These are phyloP conservation scores for Xylariaceae sp. DNA, from an alignment of 2,329 filamentous ascomycete genomes.

Conservation along the genomic window DNA sequence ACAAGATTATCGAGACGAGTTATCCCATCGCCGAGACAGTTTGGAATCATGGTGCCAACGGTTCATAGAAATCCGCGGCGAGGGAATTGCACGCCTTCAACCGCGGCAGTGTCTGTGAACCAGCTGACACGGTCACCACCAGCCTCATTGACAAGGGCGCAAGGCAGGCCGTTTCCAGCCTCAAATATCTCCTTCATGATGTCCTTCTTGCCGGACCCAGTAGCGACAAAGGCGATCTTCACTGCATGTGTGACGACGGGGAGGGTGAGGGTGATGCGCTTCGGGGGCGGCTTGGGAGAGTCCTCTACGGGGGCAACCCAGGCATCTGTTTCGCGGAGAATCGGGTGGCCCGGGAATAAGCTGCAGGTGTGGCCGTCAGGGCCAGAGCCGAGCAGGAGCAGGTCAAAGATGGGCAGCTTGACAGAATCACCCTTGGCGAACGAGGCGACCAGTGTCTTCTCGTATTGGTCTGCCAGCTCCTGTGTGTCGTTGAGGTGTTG, in stretches of 20 bases:
- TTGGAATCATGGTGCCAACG: not conserved
- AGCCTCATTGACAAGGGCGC: conserved; percentile 80
- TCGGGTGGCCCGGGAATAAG: conserved; percentile 84
- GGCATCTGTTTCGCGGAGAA: conserved; percentile 80
- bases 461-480: conserved; percentile 91
- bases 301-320: conserved; percentile 93
- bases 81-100: conserved; percentile 82
- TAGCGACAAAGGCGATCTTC: conserved; percentile 87
- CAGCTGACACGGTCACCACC: conserved; percentile 86
- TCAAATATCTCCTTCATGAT: conserved; percentile 93
- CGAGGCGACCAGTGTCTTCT: conserved; percentile 77
- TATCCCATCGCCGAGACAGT: not conserved
- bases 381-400: conserved; percentile 88
- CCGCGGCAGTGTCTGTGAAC: conserved; percentile 87
- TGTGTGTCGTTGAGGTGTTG: conserved; percentile 70
- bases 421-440: conserved; percentile 94
- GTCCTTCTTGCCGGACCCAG: conserved; percentile 83
- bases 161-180: conserved; percentile 76
- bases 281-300: conserved; percentile 89
- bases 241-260: conserved; percentile 86
- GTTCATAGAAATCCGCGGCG: conserved; percentile 61
- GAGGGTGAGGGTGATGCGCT: conserved; percentile 86
- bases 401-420: conserved; percentile 90
- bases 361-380: conserved; percentile 98
- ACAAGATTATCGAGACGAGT: no score